These are phyloP conservation scores for Pulveroboletus sp. DNA, from an alignment of 768 basidiomycete species.

Conservation along the genomic window DNA sequence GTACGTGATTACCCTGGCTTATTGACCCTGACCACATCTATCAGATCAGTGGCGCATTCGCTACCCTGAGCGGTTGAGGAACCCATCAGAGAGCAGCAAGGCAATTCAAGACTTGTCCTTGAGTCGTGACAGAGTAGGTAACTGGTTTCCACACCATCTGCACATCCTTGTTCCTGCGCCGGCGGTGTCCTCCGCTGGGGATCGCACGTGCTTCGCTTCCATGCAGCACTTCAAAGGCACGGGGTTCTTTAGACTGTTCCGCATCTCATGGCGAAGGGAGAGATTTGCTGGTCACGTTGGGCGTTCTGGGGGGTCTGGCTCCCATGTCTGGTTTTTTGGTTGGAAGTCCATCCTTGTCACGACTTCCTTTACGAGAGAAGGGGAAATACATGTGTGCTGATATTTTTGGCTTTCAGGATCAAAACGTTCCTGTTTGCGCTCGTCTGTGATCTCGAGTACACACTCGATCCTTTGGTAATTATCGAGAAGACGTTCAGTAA, in stretches of 20 bases:
- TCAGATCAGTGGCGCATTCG: constrained; percentile 17
- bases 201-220: constrained; percentile 6
- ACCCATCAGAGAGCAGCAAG: constrained; percentile 33
- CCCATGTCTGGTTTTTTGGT: constrained; percentile 1
- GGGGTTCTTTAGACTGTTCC: constrained; percentile 20
- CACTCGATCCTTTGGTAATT: constrained; percentile 45
- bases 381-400: constrained; percentile 6
- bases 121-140: too few relatives aligned
- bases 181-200: constrained; percentile 2
- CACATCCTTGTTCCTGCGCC: constrained; percentile 9
- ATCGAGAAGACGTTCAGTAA: constrained; percentile 63
- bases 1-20: constrained; percentile 30
- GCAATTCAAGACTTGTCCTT: constrained; percentile 49
- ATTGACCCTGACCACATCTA: constrained; percentile 20
- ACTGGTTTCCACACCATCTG: not conserved
- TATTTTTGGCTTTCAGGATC: constrained; percentile 41
- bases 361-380: not conserved
- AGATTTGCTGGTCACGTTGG: constrained; percentile 1
- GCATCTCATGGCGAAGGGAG: constrained; percentile 6
- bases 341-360: constrained; percentile 2
- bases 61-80: constrained; percentile 53
- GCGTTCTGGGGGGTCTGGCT: not conserved
- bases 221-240: constrained; percentile 4
- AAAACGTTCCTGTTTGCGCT: constrained; percentile 59
- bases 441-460: constrained; percentile 52